A percentile compares a stretch with the other conserved stretches of the same genome.
Evolutionary conservation across 164 flowering plant genomes (phyloP).

Genomic region (Protea cynaroides): DNA sequence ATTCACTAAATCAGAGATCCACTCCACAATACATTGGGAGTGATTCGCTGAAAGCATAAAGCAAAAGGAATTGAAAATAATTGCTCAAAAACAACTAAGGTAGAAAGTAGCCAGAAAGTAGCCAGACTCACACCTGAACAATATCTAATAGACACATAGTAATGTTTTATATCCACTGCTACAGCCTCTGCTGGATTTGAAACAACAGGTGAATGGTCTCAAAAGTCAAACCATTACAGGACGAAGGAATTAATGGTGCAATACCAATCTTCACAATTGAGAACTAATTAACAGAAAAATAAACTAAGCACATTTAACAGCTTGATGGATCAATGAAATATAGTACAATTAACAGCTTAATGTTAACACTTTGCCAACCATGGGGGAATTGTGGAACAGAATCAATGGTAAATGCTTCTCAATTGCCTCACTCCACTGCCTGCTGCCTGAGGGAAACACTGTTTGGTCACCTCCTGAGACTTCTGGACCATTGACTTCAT

Average conservation of each 20-base stretch:
- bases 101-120: too few relatives aligned
- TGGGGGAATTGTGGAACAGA: slow-evolving; percentile 45
- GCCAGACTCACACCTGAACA: too few relatives aligned
- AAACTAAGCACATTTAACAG: neutral
- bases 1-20: too few relatives aligned
- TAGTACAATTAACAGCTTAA: neutral
- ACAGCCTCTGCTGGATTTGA: neutral
- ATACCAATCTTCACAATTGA: too few relatives aligned
- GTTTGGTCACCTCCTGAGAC: slow-evolving; percentile 18
- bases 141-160: too few relatives aligned
- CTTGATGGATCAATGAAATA: neutral
- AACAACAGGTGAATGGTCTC: neutral
- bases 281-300: too few relatives aligned
- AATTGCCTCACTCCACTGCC: slow-evolving; percentile 71
- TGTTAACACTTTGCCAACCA: slow-evolving; percentile 40
- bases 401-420: slow-evolving; percentile 59
- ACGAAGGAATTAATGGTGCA: too few relatives aligned
- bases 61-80: too few relatives aligned
- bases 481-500: slow-evolving; percentile 31
- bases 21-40: too few relatives aligned
- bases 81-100: too few relatives aligned
- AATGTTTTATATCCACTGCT: too few relatives aligned
- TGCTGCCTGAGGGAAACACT: slow-evolving; percentile 32
- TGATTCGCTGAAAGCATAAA: too few relatives aligned
- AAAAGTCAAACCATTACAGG: neutral